Base-by-base conservation (phyloP, 495 filamentous ascomycete species). In the Xylaria acuta region DNA sequence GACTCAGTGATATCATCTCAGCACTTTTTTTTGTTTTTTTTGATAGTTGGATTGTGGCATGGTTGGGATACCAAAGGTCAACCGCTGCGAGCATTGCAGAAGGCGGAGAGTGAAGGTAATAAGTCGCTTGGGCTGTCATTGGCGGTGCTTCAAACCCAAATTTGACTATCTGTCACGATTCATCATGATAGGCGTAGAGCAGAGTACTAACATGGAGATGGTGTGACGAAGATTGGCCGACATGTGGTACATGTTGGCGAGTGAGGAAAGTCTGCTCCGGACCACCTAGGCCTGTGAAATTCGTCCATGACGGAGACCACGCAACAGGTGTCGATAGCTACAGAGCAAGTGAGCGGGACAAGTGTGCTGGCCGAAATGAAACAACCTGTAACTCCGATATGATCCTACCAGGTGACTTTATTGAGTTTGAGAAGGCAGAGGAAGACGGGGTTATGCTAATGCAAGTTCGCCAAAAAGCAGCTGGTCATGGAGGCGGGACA, bases 11-110 rank as follows among this genome's bases (percentile, higher is more conserved):
- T 47, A 20, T 18, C 43, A 32, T 18, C 47, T 25, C 5, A 16
- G 18, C 25, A 12, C 53, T 32, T 56, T 56, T 54, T 22, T 11
- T 12, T 27, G 3, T 3, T 12, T 22, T 20, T n/a, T n/a, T n/a
- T n/a, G n/a, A 12, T 38, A 25, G 30, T 25, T 3, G 12, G 51
- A 56, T 18, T 30, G n/a, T 65, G 65, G 5, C 8, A 56, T 56
- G 53, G 53, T 56, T 56, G 53, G 53, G 25, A 56, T 56, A 56
- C 53, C 53, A 56, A 56, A 56, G 18, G 53, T 56, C 53, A 56
- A 56, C 32, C 53, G 53, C 53, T 56, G 53, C 14, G 53, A 56
- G 53, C 53, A 56, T 18, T 56, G 53, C 14, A 56, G 27, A 27
- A 30, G 53, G 14, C 53, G 53, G 27, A 30, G 53, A 27, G 53